phyloP scores from a whole-genome alignment of 331 rosid genomes.

The Rosa hybrid region DNA sequence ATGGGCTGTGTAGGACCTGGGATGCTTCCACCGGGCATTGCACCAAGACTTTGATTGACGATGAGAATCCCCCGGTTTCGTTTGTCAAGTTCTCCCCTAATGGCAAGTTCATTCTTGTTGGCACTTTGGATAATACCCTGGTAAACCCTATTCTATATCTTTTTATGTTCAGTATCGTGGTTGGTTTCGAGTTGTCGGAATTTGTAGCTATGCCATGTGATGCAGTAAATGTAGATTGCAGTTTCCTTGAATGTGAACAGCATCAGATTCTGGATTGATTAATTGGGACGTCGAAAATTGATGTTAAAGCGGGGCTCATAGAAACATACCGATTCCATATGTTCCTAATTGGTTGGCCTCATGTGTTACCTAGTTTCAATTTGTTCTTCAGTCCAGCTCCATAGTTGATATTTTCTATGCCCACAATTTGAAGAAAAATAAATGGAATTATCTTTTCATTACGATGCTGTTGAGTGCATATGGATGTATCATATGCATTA shows the following conservation, averaged over 20 bases:
- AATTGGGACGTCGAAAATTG: not conserved
- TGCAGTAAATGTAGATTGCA: not conserved
- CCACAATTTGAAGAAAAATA: conserved; percentile 2
- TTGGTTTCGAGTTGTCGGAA: not conserved
- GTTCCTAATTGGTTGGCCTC: not conserved
- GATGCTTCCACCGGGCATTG: conserved; percentile 94
- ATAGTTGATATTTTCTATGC: not conserved
- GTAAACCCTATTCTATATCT: conserved; percentile 27
- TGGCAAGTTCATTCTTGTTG: conserved; percentile 83
- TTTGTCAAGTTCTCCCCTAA: conserved; percentile 89
- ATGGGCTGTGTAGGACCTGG: conserved; percentile 91
- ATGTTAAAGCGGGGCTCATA: not conserved
- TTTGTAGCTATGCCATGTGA: not conserved
- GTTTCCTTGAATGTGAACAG: not conserved
- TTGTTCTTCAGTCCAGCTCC: not conserved
- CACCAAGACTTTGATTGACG: conserved; percentile 81
- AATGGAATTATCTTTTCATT: not conserved
- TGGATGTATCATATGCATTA: not conserved
- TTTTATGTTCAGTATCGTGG: not conserved
- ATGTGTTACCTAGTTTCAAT: not conserved
- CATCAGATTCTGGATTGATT: not conserved
- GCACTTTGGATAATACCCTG: conserved; percentile 78
- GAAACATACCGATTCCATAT: not conserved
- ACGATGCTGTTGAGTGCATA: not conserved
- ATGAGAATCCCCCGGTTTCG: conserved; percentile 91